These are phyloP conservation scores for Xylaria sp. DNA, from an alignment of 2,329 filamentous ascomycete genomes.

Conservation along the genomic window DNA sequence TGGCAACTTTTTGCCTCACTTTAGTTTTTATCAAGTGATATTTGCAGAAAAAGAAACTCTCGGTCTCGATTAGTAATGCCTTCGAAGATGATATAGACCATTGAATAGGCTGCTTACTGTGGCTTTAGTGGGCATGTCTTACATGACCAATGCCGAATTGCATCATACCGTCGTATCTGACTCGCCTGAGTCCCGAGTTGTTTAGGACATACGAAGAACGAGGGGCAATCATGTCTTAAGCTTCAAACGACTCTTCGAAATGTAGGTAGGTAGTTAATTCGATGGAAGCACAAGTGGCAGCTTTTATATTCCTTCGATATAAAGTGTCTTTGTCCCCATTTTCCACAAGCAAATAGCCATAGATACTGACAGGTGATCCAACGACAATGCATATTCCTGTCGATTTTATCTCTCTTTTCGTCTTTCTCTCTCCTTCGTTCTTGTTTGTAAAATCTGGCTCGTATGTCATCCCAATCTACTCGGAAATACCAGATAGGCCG, in stretches of 20 bases:
- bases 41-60: constrained; percentile 4
- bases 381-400: constrained; percentile 34
- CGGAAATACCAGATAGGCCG: background rate
- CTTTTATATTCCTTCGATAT: constrained; percentile 18
- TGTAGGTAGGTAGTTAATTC: background rate
- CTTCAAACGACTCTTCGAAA: background rate
- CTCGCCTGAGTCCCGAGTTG: background rate
- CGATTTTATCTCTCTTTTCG: constrained; percentile 15
- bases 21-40: background rate
- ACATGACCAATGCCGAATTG: background rate
- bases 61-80: background rate
- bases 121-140: constrained; percentile 13
- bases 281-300: constrained; percentile 14
- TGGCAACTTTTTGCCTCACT: background rate
- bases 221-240: background rate
- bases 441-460: constrained; percentile 22
- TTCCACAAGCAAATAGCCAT: constrained; percentile 45
- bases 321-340: constrained; percentile 41
- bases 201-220: no score
- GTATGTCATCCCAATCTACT: constrained; percentile 20
- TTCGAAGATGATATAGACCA: background rate
- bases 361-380: constrained; percentile 31
- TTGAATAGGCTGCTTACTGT: constrained; percentile 1
- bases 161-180: constrained; percentile 12
- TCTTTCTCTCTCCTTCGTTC: constrained; percentile 2